These are phyloP conservation scores for Patellaria atrata DNA, from an alignment of 495 filamentous ascomycete genomes.

Conservation along the genomic window DNA sequence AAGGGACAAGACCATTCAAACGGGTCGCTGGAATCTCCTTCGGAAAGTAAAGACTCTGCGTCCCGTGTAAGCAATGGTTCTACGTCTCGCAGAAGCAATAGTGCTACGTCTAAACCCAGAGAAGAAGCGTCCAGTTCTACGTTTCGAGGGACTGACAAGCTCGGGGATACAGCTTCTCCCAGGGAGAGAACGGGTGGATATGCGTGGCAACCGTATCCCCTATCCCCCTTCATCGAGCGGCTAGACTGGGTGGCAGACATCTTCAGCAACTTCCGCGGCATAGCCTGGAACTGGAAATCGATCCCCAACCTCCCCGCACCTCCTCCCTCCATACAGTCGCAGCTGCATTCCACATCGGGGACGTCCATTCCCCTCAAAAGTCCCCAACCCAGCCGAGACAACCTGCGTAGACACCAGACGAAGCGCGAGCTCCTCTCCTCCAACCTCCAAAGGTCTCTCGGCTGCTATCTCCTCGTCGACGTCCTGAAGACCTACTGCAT, in stretches of 20 bases:
- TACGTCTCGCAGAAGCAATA: no score
- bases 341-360: conserved; percentile 24
- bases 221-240: conserved; percentile 39
- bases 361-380: conserved; percentile 11
- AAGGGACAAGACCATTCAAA: conserved; percentile 24
- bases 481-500: conserved; percentile 49
- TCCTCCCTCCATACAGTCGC: conserved; percentile 34
- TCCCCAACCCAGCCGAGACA: conserved; percentile 10
- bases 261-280: conserved; percentile 51
- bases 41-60: no score
- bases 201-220: conserved; percentile 63
- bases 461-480: conserved; percentile 51
- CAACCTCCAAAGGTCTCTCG: conserved; percentile 34
- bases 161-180: conserved; percentile 2
- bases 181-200: conserved; percentile 4
- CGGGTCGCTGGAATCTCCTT: no score
- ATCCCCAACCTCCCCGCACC: conserved; percentile 44
- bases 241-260: conserved; percentile 60
- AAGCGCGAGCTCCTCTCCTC: conserved; percentile 31
- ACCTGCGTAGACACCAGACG: conserved; percentile 25
- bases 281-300: conserved; percentile 66
- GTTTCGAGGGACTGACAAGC: conserved; percentile 2
- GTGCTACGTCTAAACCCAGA: no score
- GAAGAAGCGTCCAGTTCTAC: conserved; percentile 4
- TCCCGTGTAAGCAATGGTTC: no score